Conservation (phyloP, 257 asterid species). For the Fraxinus quadrangulata region DNA sequence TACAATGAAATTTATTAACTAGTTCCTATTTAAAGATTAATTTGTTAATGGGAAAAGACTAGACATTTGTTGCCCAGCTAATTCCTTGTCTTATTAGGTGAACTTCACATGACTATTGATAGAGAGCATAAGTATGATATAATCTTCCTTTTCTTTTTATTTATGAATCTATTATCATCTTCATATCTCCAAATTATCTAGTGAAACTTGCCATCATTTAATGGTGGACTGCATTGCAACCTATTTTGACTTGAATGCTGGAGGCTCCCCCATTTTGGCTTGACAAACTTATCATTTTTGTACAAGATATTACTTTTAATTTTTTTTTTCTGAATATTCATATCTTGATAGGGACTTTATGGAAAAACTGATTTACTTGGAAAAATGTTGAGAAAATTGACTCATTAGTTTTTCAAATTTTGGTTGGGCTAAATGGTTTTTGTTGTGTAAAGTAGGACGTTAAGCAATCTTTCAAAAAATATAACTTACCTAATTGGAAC, state of each 20-base stretch:
- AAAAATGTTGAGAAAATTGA: conserved; percentile 11
- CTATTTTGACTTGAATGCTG: not conserved
- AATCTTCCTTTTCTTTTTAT: no score
- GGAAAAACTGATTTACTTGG: conserved; percentile 11
- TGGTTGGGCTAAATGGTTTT: conserved; percentile 19
- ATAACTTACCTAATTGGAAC: conserved; percentile 18
- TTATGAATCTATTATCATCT: no score
- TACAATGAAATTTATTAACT: no score
- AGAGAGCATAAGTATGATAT: no score
- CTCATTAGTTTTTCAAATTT: not conserved
- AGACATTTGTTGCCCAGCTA: no score
- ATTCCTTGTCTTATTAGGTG: no score
- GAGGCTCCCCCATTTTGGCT: not conserved
- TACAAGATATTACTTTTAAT: not conserved
- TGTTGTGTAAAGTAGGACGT: conserved; percentile 18
- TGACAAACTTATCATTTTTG: not conserved
- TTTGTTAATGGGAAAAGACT: no score
- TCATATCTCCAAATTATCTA: no score
- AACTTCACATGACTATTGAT: no score
- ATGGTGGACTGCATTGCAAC: not conserved
- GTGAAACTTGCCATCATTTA: no score
- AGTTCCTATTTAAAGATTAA: no score
- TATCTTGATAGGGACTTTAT: conserved; percentile 10
- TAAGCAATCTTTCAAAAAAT: conserved; percentile 24
- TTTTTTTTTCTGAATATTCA: not conserved